Conservation (phyloP, 805 yeast species). For the Saccharomycopsis fibuligera region DNA sequence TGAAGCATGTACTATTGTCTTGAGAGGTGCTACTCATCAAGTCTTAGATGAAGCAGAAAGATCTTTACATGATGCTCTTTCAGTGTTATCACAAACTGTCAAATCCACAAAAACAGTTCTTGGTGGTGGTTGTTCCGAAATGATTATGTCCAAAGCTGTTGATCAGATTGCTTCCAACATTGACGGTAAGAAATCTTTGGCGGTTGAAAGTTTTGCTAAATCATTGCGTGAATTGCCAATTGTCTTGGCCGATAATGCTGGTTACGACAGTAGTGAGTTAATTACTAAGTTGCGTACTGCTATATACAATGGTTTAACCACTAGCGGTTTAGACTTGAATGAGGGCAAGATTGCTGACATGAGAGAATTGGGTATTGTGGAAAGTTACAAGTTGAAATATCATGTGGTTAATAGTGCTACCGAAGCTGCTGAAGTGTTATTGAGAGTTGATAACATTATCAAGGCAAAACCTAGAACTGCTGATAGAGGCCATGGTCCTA, state of each 20-base stretch:
- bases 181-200: conserved; percentile 88
- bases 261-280: conserved; percentile 87
- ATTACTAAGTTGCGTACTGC: conserved; percentile 87
- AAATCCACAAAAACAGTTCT: conserved; percentile 84
- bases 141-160: conserved; percentile 96
- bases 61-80: conserved; percentile 92
- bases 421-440: conserved; percentile 95
- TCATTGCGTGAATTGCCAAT: conserved; percentile 95
- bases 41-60: conserved; percentile 95
- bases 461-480: conserved; percentile 98
- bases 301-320: conserved; percentile 84
- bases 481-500: conserved; percentile 45
- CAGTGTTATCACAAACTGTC: conserved; percentile 92
- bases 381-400: conserved; percentile 82
- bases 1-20: conserved; percentile 91
- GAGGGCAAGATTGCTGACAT: conserved; percentile 85
- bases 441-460: conserved; percentile 94
- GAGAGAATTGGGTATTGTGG: conserved; percentile 90
- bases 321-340: conserved; percentile 86
- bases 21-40: conserved; percentile 97
- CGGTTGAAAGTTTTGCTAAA: conserved; percentile 89
- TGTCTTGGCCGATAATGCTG: conserved; percentile 94
- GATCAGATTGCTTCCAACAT: conserved; percentile 88
- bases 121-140: conserved; percentile 93
- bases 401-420: conserved; percentile 94